phyloP scores from a whole-genome alignment of 2,329 filamentous ascomycete species.

The Fusarium albidum region DNA sequence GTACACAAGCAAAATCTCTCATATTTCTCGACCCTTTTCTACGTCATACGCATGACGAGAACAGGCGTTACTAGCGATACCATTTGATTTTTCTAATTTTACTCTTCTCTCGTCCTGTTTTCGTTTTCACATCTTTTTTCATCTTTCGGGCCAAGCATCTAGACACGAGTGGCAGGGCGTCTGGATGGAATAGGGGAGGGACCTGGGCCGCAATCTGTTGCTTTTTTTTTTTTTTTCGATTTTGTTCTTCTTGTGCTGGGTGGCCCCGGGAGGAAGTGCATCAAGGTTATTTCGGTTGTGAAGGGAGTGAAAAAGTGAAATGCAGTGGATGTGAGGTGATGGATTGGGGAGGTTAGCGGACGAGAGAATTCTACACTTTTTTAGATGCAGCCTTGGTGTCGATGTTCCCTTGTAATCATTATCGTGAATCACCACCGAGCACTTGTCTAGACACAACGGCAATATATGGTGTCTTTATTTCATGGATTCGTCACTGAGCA shows the following conservation, averaged over 20 bases:
- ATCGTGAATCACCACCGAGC: no score
- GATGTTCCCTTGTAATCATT: no score
- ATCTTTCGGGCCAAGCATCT: conserved; percentile 30
- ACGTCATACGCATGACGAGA: conserved; percentile 13
- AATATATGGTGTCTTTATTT: not conserved
- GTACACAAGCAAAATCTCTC: conserved; percentile 16
- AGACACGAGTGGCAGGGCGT: conserved; percentile 37
- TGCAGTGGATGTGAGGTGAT: no score
- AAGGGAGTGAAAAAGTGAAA: not conserved
- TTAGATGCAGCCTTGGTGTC: no score
- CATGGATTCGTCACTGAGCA: not conserved
- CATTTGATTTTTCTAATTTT: conserved; percentile 25
- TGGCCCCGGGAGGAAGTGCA: conserved; percentile 12
- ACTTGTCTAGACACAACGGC: no score
- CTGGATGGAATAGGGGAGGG: conserved; percentile 15
- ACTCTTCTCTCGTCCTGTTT: not conserved
- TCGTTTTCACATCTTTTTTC: conserved; percentile 22
- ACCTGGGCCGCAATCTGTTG: conserved; percentile 7
- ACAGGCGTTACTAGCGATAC: conserved; percentile 37
- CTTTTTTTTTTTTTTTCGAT: no score
- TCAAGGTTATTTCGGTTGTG: conserved; percentile 11
- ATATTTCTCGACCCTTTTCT: conserved; percentile 12
- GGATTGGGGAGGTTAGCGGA: no score
- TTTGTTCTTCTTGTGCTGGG: conserved; percentile 5
- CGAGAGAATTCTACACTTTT: no score